Evolutionary conservation across 257 asterid genomes (phyloP).

Genomic region (Salvia miltiorrhiza): DNA sequence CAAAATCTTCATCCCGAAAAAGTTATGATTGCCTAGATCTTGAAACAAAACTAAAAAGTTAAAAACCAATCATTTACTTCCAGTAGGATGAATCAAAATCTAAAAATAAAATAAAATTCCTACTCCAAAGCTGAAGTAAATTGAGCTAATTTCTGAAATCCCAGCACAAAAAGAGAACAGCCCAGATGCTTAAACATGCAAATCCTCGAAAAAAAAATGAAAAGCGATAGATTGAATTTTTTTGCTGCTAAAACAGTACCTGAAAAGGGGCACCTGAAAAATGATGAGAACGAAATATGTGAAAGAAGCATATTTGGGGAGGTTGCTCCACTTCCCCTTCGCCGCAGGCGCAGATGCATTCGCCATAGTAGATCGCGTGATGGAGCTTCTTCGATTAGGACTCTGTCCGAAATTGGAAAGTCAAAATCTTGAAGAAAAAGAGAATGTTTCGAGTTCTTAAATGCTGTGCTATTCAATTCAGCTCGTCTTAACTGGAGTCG

Average conservation of each 20-base stretch:
- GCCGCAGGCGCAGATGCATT: constrained; percentile 16
- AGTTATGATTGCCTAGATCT: constrained; percentile 12
- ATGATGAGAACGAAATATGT: constrained; percentile 55
- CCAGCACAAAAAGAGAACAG: not conserved
- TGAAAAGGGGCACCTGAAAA: constrained; percentile 92
- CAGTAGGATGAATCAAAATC: too few species aligned
- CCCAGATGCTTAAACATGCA: not conserved
- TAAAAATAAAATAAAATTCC: too few species aligned
- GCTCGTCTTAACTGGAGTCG: not conserved
- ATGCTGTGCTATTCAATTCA: not conserved
- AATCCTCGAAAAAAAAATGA: not conserved
- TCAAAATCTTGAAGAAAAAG: not conserved
- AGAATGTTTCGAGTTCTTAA: not conserved
- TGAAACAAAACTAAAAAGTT: not conserved
- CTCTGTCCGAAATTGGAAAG: not conserved
- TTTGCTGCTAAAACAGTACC: constrained; percentile 37
- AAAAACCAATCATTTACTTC: too few species aligned
- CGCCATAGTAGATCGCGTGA: constrained; percentile 34
- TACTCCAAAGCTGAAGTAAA: not conserved
- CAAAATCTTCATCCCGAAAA: not conserved
- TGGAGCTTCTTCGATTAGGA: not conserved
- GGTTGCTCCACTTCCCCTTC: constrained; percentile 62
- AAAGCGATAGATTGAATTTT: not conserved
- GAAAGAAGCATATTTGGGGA: constrained; percentile 65
- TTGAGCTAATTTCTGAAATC: not conserved